A percentile compares a stretch with the other conserved stretches of the same genome.
Evolutionary conservation across 1,284 basidiomycete genomes (phyloP).

Genomic region (Phylloporus sp.): DNA sequence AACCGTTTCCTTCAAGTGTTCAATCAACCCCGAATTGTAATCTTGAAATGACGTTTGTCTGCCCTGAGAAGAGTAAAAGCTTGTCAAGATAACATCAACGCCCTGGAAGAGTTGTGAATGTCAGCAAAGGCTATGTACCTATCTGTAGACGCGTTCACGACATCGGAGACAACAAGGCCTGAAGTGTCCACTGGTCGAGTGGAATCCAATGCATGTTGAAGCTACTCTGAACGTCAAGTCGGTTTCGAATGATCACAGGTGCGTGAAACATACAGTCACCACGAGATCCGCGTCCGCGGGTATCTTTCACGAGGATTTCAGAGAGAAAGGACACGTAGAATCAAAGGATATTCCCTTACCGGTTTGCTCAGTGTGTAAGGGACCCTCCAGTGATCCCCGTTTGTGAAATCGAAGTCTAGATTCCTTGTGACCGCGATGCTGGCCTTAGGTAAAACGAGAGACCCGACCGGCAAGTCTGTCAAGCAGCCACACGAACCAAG

Average conservation of each 20-base stretch:
- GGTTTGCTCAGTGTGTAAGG: slow-evolving; percentile 78
- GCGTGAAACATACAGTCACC: slow-evolving; percentile 47
- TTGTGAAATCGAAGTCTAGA: slow-evolving; percentile 77
- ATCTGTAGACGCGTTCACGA: slow-evolving; percentile 78
- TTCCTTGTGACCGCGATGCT: slow-evolving; percentile 77
- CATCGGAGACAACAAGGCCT: slow-evolving; percentile 52
- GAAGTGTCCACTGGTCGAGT: slow-evolving; percentile 51
- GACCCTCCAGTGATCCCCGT: slow-evolving; percentile 51
- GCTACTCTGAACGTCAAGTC: slow-evolving; percentile 44
- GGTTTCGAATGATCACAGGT: slow-evolving; percentile 6
- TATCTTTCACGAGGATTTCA: slow-evolving; percentile 46
- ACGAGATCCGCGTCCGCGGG: slow-evolving; percentile 64
- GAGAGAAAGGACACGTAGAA: background rate
- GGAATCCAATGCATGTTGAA: slow-evolving; percentile 54
- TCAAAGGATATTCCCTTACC: slow-evolving; percentile 47
- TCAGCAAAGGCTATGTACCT: slow-evolving; percentile 52
- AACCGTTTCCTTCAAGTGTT: slow-evolving; percentile 57
- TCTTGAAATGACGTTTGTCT: slow-evolving; percentile 83
- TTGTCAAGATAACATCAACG: slow-evolving; percentile 38
- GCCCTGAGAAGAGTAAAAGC: slow-evolving; percentile 88
- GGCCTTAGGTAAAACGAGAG: slow-evolving; percentile 74
- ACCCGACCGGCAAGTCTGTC: slow-evolving; percentile 73
- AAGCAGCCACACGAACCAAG: slow-evolving; percentile 85
- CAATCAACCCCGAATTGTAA: slow-evolving; percentile 72
- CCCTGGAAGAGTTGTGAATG: slow-evolving; percentile 1